Evolutionary conservation across 208 protist species (phyloP).

Genomic region (Trypanosoma scelopori): DNA sequence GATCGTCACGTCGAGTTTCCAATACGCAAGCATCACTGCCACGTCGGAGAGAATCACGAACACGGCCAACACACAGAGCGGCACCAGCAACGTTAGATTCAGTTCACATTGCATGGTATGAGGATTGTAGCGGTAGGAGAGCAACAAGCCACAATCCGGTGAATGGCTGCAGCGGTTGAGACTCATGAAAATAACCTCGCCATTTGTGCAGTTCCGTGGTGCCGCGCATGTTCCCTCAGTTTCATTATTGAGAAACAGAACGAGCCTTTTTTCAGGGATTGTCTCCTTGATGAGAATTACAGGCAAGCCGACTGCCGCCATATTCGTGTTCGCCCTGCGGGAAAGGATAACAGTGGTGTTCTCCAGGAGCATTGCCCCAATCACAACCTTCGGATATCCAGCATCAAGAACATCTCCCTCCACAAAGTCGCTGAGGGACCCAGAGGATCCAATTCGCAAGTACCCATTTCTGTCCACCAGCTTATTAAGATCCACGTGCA

Average conservation of each 20-base stretch:
- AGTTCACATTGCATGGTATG: slow-evolving; percentile 42
- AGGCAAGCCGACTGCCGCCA: not conserved
- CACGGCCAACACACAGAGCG: slow-evolving; percentile 33
- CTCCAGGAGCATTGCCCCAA: slow-evolving; percentile 48
- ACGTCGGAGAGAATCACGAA: slow-evolving; percentile 36
- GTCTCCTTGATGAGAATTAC: not conserved
- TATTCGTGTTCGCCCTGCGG: slow-evolving; percentile 1
- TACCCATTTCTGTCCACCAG: slow-evolving; percentile 9
- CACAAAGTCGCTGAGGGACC: slow-evolving; percentile 35
- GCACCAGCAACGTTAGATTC: slow-evolving; percentile 16
- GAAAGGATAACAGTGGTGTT: slow-evolving; percentile 45
- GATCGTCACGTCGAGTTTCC: too few species aligned
- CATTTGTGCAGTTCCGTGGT: slow-evolving; percentile 22
- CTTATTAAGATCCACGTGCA: slow-evolving; percentile 6
- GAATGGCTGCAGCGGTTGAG: slow-evolving; percentile 50
- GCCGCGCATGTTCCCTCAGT: slow-evolving; percentile 9
- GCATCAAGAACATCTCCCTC: not conserved
- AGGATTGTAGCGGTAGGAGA: slow-evolving; percentile 44
- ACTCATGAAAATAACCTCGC: slow-evolving; percentile 37
- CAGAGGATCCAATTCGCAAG: slow-evolving; percentile 50
- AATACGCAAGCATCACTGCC: slow-evolving; percentile 27
- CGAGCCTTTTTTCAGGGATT: too few species aligned
- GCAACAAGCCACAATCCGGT: slow-evolving; percentile 28
- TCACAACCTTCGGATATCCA: slow-evolving; percentile 38
- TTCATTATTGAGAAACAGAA: not conserved